A percentile compares a stretch with the other conserved stretches of the same genome.
Conservation (phyloP, 2,329 filamentous ascomycete genomes). For the Anisogramma anomala region DNA sequence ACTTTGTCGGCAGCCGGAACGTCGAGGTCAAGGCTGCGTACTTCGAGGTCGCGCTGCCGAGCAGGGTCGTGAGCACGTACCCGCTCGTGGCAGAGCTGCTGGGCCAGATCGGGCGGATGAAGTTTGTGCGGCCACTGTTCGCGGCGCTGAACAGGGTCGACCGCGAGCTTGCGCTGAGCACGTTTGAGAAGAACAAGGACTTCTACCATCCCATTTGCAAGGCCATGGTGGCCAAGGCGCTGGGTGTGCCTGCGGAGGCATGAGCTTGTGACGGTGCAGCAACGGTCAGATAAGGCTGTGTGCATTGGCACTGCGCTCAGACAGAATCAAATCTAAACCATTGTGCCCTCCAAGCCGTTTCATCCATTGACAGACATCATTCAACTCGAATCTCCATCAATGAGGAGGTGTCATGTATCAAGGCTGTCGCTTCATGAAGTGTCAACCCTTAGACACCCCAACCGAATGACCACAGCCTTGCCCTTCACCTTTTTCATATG, state of each 20-base stretch:
- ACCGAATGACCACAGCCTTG: no score
- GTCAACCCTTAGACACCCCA: no score
- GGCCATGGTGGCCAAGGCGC: conserved; percentile 75
- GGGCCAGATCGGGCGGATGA: conserved; percentile 83
- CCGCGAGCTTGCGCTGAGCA: conserved; percentile 60
- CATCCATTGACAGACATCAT: no score
- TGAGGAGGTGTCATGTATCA: no score
- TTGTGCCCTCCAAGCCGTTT: no score
- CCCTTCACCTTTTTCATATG: no score
- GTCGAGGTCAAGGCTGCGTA: conserved; percentile 77
- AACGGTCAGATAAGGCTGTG: no score
- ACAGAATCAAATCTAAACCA: no score
- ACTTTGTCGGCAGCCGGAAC: conserved; percentile 63
- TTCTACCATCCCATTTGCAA: conserved; percentile 96
- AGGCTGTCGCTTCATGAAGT: no score
- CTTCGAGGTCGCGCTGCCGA: conserved; percentile 65
- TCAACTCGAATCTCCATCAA: no score
- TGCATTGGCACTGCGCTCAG: no score
- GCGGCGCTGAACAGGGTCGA: conserved; percentile 65
- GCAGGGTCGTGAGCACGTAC: conserved; percentile 58
- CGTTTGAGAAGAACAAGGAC: conserved; percentile 75
- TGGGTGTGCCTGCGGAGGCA: conserved; percentile 31
- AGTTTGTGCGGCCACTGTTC: conserved; percentile 85
- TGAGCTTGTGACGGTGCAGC: no score
- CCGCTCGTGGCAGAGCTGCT: conserved; percentile 62